A percentile compares a stretch with the other conserved stretches of the same genome.
Conservation (phyloP, 192 early-diverging fungal genomes). For the Chytriomyces sp. region DNA sequence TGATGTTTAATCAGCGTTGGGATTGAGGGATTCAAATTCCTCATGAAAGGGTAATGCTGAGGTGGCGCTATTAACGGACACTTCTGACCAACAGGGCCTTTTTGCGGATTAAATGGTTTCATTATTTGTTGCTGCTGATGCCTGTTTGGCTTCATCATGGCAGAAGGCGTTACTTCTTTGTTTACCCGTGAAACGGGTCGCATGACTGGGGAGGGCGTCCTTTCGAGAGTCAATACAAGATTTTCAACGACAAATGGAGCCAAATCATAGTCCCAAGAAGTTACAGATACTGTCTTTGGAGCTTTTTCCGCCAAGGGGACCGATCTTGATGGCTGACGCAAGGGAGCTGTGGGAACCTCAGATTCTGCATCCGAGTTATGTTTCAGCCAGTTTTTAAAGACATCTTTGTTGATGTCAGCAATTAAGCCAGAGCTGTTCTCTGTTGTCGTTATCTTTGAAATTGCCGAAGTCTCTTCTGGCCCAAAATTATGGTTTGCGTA, state of each 20-base stretch:
- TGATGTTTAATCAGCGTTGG: slow-evolving; percentile 14
- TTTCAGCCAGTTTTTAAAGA: not conserved
- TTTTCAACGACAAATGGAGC: slow-evolving; percentile 9
- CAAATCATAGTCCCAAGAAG: slow-evolving; percentile 16
- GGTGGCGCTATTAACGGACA: not conserved
- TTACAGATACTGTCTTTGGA: not conserved
- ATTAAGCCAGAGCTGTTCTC: not conserved
- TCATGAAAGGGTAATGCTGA: slow-evolving; percentile 21
- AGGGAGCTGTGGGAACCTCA: not conserved
- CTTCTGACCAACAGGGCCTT: not conserved
- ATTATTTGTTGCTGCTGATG: not conserved
- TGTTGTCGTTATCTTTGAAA: not conserved
- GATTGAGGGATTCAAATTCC: slow-evolving; percentile 17
- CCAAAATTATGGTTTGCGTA: not conserved
- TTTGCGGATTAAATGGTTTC: not conserved
- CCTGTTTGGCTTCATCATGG: not conserved
- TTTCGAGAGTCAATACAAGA: not conserved
- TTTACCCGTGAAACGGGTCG: not conserved
- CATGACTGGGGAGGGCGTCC: not conserved
- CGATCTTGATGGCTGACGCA: not conserved
- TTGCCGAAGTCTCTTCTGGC: not conserved
- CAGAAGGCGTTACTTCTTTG: too few relatives aligned
- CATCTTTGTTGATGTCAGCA: not conserved
- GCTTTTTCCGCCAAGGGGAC: not conserved
- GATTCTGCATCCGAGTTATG: not conserved